These are phyloP conservation scores for Suillus brevipes DNA, from an alignment of 768 basidiomycete species.

Conservation along the genomic window DNA sequence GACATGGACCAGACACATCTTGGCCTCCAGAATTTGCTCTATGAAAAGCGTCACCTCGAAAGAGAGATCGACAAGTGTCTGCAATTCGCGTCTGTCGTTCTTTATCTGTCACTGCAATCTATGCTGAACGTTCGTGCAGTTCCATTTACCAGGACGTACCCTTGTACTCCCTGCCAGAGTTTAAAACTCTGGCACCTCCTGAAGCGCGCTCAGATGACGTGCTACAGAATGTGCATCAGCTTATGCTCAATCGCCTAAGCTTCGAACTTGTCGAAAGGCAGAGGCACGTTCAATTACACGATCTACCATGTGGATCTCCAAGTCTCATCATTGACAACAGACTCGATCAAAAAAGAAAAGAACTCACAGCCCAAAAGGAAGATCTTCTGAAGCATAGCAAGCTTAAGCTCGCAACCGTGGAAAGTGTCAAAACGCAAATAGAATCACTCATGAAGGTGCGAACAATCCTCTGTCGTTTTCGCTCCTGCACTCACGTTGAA, in stretches of 20 bases:
- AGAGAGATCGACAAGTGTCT: slow-evolving; percentile 91
- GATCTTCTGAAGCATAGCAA: slow-evolving; percentile 81
- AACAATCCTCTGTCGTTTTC: slow-evolving; percentile 7
- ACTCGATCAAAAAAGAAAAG: slow-evolving; percentile 68
- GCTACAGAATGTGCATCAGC: slow-evolving; percentile 70
- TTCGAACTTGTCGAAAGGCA: slow-evolving; percentile 89
- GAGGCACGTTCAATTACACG: slow-evolving; percentile 49
- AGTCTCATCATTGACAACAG: slow-evolving; percentile 38
- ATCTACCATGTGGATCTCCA: slow-evolving; percentile 3
- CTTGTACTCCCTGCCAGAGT: slow-evolving; percentile 69
- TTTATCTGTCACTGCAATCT: not conserved
- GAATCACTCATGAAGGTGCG: slow-evolving; percentile 73
- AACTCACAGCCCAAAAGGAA: slow-evolving; percentile 69
- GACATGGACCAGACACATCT: slow-evolving; percentile 92
- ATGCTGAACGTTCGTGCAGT: slow-evolving; percentile 37
- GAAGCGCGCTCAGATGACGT: slow-evolving; percentile 63
- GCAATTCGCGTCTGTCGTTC: slow-evolving; percentile 75
- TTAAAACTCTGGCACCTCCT: slow-evolving; percentile 64
- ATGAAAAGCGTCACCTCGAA: slow-evolving; percentile 88
- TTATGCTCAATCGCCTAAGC: slow-evolving; percentile 84
- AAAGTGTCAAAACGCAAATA: slow-evolving; percentile 76
- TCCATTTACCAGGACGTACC: slow-evolving; percentile 89
- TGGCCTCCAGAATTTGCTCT: slow-evolving; percentile 81
- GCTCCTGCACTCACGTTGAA: slow-evolving; percentile 15
- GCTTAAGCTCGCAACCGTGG: slow-evolving; percentile 67